Conservation (phyloP, 2,329 filamentous ascomycete genomes). For the Daldinia eschscholtzii region DNA sequence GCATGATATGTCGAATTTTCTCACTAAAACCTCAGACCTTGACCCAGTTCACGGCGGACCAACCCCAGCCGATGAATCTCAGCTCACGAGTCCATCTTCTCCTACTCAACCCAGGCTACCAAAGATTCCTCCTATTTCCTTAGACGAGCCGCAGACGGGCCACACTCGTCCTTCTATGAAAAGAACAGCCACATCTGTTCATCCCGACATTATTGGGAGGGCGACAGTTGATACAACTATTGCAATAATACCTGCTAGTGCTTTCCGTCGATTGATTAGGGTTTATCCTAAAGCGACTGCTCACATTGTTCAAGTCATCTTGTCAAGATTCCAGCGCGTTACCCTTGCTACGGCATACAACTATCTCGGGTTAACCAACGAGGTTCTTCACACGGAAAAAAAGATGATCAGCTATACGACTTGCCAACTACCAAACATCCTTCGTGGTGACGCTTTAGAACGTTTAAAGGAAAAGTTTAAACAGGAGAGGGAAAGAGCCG, state of each 20-base stretch:
- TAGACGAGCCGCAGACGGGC: conserved; percentile 65
- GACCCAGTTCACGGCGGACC: conserved; percentile 16
- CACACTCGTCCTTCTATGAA: conserved; percentile 57
- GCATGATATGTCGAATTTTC: conserved; percentile 36
- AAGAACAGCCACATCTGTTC: conserved; percentile 78
- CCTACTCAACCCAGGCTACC: conserved; percentile 60
- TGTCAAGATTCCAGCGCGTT: conserved; percentile 93
- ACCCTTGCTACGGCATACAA: conserved; percentile 95
- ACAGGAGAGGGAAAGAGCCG: conserved; percentile 84
- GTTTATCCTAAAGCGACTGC: conserved; percentile 96
- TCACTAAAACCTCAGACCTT: conserved; percentile 30
- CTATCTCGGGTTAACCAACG: conserved; percentile 90
- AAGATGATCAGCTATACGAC: conserved; percentile 94
- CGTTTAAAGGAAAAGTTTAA: conserved; percentile 94
- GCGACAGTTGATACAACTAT: conserved; percentile 98
- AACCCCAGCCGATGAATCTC: conserved; percentile 48
- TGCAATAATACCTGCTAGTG: conserved; percentile 96
- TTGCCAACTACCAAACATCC: conserved; percentile 90
- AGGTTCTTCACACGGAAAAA: conserved; percentile 92
- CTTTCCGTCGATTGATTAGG: conserved; percentile 90
- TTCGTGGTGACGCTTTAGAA: conserved; percentile 85
- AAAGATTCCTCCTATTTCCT: conserved; percentile 79
- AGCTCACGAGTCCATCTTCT: conserved; percentile 45
- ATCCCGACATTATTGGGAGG: conserved; percentile 96
- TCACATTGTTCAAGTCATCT: conserved; percentile 97